Evolutionary conservation across 441 rosid species (phyloP).

Genomic region (Erysimum pusillum): DNA sequence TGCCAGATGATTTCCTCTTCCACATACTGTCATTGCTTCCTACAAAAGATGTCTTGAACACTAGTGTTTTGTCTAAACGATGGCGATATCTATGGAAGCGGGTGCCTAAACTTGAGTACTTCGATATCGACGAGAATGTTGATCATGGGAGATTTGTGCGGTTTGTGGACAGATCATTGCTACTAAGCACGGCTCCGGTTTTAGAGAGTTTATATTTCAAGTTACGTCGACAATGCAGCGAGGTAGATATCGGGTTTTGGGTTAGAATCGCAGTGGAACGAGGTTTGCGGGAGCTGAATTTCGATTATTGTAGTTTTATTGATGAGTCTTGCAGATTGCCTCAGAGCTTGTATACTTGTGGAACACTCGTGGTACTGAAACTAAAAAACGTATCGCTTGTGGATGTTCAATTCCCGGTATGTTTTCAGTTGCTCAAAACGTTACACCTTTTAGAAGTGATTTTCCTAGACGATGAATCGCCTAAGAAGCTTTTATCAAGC

Average conservation of each 20-base stretch:
- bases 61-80: neutral
- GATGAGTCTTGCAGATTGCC: neutral
- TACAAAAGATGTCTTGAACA: neutral
- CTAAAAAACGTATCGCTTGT: neutral
- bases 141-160: neutral
- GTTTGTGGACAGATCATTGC: slow-evolving; percentile 17
- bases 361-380: neutral
- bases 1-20: neutral
- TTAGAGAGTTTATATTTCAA: slow-evolving; percentile 29
- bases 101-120: slow-evolving; percentile 2
- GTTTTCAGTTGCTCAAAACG: neutral
- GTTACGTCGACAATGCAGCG: neutral
- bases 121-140: neutral
- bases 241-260: slow-evolving; percentile 17
- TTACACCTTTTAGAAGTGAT: neutral
- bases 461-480: neutral
- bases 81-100: neutral
- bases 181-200: neutral
- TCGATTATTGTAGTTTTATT: neutral
- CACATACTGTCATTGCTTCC: too few species aligned
- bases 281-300: slow-evolving; percentile 26
- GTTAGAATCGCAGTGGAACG: slow-evolving; percentile 15
- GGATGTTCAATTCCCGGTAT: neutral
- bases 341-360: slow-evolving; percentile 30
- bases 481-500: neutral